A percentile compares a stretch with the other conserved stretches of the same genome.
phyloP scores from a whole-genome alignment of 345 rosid genomes.

The Hibiscus syriacus region DNA sequence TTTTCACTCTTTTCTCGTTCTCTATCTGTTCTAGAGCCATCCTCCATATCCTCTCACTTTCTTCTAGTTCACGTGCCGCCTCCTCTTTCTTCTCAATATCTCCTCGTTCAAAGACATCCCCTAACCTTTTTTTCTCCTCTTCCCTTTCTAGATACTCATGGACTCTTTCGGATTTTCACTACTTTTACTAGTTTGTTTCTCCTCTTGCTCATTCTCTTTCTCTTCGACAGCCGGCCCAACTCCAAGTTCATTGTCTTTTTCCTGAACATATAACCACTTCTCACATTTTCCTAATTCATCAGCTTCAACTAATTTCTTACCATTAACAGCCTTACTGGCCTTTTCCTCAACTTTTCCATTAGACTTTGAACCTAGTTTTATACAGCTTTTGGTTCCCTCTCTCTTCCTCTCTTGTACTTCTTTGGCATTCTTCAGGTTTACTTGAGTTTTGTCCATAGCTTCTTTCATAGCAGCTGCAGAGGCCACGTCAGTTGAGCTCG shows the following conservation, averaged over 20 bases:
- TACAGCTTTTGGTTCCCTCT: background rate
- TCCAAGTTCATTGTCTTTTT: conserved; percentile 17
- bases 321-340: too few species aligned
- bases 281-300: conserved; percentile 26
- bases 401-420: background rate
- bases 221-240: conserved; percentile 25
- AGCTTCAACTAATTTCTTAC: conserved; percentile 23
- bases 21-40: conserved; percentile 27
- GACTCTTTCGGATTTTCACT: conserved; percentile 16
- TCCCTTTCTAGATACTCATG: conserved; percentile 6
- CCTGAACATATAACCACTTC: too few species aligned
- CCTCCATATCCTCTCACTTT: conserved; percentile 24
- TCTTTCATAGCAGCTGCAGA: too few species aligned
- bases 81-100: conserved; percentile 31
- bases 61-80: conserved; percentile 21
- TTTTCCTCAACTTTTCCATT: background rate
- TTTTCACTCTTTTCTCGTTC: too few species aligned
- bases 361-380: background rate
- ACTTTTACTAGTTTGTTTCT: conserved; percentile 19
- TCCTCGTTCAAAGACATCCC: conserved; percentile 26
- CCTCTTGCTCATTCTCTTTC: conserved; percentile 23
- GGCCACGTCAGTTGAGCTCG: too few species aligned
- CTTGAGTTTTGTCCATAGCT: too few species aligned
- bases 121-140: conserved; percentile 33
- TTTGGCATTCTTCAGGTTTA: too few species aligned